Percentiles rank a stretch among this genome's conserved stretches.
Conservation (phyloP, 139 green algal genomes). For the Chlorokybus atmophyticus region DNA sequence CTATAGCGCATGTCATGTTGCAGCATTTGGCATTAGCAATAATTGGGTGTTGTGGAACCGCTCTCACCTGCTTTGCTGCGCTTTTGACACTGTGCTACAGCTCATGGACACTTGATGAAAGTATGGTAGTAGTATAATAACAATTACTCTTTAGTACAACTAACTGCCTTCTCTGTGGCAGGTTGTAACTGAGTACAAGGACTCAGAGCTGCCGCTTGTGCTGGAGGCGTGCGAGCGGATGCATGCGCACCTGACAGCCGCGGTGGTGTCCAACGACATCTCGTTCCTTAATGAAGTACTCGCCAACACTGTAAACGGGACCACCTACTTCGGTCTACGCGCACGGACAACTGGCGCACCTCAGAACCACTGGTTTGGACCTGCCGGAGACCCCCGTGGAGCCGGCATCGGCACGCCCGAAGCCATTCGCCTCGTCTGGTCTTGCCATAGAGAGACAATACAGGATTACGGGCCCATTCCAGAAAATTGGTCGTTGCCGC, state of each 20-base stretch:
- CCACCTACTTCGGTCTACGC: constrained; percentile 79
- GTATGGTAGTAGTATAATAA: too few species aligned
- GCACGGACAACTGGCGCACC: constrained; percentile 84
- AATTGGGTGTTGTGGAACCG: too few species aligned
- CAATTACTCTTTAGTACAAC: too few species aligned
- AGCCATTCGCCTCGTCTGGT: constrained; percentile 91
- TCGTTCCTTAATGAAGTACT: constrained; percentile 53
- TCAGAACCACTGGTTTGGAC: constrained; percentile 98
- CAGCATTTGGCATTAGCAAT: too few species aligned
- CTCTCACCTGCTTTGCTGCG: too few species aligned
- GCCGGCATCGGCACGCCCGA: constrained; percentile 93
- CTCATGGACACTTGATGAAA: too few species aligned
- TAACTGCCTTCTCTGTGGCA: constrained; percentile 26
- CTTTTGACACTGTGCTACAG: too few species aligned
- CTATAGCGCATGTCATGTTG: too few species aligned
- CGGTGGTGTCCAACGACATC: constrained; percentile 59
- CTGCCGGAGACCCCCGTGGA: constrained; percentile 74
- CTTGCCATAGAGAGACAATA: constrained; percentile 80
- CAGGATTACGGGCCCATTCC: constrained; percentile 18
- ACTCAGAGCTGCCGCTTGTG: constrained; percentile 59
- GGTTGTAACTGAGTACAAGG: constrained; percentile 73
- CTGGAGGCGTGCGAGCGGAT: constrained; percentile 75
- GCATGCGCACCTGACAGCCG: constrained; percentile 82
- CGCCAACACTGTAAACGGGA: constrained; percentile 90
- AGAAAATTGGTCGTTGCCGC: constrained; percentile 13